Conservation (phyloP, 495 filamentous ascomycete genomes). For the Podospora didyma region DNA sequence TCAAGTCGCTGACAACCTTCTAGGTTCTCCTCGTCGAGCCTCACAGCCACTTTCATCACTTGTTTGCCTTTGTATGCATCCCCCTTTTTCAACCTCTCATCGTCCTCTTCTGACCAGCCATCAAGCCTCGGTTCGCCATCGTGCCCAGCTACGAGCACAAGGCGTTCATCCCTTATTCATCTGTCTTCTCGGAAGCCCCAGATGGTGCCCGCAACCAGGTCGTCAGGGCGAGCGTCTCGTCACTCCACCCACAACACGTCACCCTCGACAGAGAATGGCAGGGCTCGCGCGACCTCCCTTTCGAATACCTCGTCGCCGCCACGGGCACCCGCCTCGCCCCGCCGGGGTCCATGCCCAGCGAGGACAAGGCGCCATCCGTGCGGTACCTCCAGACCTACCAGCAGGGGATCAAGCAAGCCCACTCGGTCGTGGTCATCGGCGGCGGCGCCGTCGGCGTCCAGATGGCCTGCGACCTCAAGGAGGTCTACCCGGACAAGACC, state of each 20-base stretch:
- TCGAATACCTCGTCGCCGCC: conserved; percentile 45
- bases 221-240: conserved; percentile 40
- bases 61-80: conserved; percentile 48
- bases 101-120: not conserved
- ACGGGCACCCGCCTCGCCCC: conserved; percentile 44
- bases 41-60: conserved; percentile 52
- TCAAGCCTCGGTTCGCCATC: conserved; percentile 50
- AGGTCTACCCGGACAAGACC: conserved; percentile 50
- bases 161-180: conserved; percentile 51
- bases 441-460: conserved; percentile 55
- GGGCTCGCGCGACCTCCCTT: conserved; percentile 37
- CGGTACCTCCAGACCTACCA: conserved; percentile 41
- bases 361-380: conserved; percentile 35
- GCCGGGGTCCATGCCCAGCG: conserved; percentile 43
- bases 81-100: not conserved
- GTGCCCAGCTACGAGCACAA: conserved; percentile 49
- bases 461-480: conserved; percentile 57
- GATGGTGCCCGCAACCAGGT: conserved; percentile 34
- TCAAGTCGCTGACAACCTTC: not conserved
- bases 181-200: conserved; percentile 33
- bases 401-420: conserved; percentile 21
- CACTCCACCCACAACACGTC: conserved; percentile 34
- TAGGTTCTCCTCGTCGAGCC: conserved; percentile 48
- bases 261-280: conserved; percentile 46
- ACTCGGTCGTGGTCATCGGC: conserved; percentile 50